These are phyloP conservation scores for Schizopora paradoxa DNA, from an alignment of 1,284 basidiomycete species.

Conservation along the genomic window DNA sequence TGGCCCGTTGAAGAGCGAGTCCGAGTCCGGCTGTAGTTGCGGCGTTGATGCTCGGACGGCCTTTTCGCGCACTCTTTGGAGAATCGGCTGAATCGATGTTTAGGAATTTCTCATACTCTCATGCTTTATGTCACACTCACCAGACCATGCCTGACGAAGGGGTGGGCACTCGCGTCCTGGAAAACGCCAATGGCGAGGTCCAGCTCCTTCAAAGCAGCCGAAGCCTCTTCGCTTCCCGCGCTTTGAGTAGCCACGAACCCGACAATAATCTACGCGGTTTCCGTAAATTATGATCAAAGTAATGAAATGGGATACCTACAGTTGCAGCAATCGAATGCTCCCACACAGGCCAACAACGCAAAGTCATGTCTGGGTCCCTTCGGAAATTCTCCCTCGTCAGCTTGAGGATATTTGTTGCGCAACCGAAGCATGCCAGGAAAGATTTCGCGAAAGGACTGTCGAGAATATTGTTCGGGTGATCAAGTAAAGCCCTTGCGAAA, in stretches of 20 bases:
- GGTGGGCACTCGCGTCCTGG: not conserved
- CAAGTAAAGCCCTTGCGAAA: constrained; percentile 36
- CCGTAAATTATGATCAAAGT: not conserved
- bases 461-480: constrained; percentile 34
- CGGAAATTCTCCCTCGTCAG: constrained; percentile 31
- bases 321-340: constrained; percentile 14
- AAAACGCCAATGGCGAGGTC: not conserved
- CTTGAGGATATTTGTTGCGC: constrained; percentile 28
- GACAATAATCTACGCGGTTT: constrained; percentile 9
- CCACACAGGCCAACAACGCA: constrained; percentile 18
- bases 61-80: constrained; percentile 8
- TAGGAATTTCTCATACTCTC: no score
- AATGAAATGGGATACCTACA: constrained; percentile 1
- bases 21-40: no score
- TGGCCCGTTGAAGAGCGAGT: no score
- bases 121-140: no score
- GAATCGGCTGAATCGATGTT: constrained; percentile 7
- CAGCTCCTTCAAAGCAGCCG: constrained; percentile 10
- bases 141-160: no score
- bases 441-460: constrained; percentile 36
- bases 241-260: constrained; percentile 14
- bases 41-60: no score
- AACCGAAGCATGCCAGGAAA: constrained; percentile 35
- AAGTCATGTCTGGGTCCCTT: constrained; percentile 18
- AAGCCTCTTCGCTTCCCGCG: constrained; percentile 10